A percentile compares a stretch with the other conserved stretches of the same genome.
Conservation (phyloP, 1,139 yeast genomes). For the Lodderomyces oxycetoniae region DNA sequence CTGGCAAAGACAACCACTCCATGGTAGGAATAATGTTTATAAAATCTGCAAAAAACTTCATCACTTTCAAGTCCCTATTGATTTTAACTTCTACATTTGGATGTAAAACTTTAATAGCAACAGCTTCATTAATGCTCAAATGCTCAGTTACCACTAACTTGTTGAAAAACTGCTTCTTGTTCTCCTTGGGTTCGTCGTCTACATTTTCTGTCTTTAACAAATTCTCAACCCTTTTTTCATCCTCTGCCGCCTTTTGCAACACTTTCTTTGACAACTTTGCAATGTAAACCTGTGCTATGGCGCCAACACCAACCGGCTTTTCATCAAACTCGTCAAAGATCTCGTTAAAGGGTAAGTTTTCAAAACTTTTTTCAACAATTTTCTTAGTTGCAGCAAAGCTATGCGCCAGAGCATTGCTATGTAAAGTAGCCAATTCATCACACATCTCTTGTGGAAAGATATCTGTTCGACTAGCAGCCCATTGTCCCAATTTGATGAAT, state of each 20-base stretch:
- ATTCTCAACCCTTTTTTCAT: constrained; percentile 17
- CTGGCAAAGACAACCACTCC: constrained; percentile 97
- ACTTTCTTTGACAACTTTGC: constrained; percentile 57
- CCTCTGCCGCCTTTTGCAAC: constrained; percentile 32
- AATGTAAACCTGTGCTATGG: constrained; percentile 91
- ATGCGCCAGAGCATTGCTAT: constrained; percentile 80
- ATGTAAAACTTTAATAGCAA: constrained; percentile 89
- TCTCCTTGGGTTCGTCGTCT: constrained; percentile 6
- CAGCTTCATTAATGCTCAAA: constrained; percentile 48
- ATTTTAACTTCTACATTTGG: constrained; percentile 75
- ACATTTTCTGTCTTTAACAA: constrained; percentile 9
- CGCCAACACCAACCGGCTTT: constrained; percentile 88
- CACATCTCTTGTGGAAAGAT: constrained; percentile 81
- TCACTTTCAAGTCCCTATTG: constrained; percentile 75
- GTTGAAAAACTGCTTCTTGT: constrained; percentile 24
- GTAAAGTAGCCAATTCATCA: constrained; percentile 68
- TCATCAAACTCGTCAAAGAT: constrained; percentile 77
- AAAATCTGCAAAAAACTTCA: constrained; percentile 70
- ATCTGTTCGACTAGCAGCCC: constrained; percentile 99
- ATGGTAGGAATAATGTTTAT: constrained; percentile 79
- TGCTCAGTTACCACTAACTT: constrained; percentile 38
- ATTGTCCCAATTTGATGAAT: constrained; percentile 91
- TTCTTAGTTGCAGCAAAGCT: constrained; percentile 55
- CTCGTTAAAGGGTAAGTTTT: constrained; percentile 59
- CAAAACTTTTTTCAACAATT: constrained; percentile 59